Evolutionary conservation across 495 filamentous ascomycete species (phyloP), one percentile per base, ranked within the genome.

Genomic region (Podospora bellae-mahoneyi): DNA sequence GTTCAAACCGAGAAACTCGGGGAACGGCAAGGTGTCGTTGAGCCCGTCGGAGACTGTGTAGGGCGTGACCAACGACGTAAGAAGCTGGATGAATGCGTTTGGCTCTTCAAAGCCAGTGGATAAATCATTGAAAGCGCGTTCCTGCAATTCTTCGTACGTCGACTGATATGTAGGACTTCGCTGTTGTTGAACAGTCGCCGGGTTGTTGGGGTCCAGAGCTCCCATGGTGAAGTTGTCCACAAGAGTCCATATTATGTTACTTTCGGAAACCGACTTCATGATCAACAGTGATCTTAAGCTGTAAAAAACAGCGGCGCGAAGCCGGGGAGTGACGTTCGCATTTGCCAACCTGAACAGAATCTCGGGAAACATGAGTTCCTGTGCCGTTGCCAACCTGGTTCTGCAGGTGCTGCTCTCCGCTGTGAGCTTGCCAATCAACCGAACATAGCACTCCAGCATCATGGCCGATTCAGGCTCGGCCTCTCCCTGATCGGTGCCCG

Each of bases 401-500:
- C 82, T 9, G 91, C 89, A n/a, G 79, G 74, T 54, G 81, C 79
- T 48, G 74, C 91, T 93, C 69, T 92, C 83, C 13, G 84, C 80
- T 60, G 87, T 89, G 28, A 97, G 78, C 74, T 94, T 92, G 4
- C 91, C 86, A 66, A 96, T 91, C 6, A 99, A 83, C 10, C 93
- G 88, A 53, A 99, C 83, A 74, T 97, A 97, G 69, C 91, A 93
- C 74, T 97, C 93, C 34, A 98, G 82, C 92, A 97, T 97, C 72
- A 95, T 87, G 18, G 88, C 87, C 60, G 90, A 91, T 76, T 99
- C 96, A 26, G 92, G 93, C 75, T 96, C 90, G n/a, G 85, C 83
- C 68, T 92, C 90, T 26, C 80, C 77, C 66, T 78, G 77, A 48
- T 86, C 83, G 39, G 72, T 76, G 62, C 77, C 77, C 26, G 84